A percentile compares a stretch with the other conserved stretches of the same genome.
Conservation (phyloP, 345 rosid species). For the Reutealis trisperma region DNA sequence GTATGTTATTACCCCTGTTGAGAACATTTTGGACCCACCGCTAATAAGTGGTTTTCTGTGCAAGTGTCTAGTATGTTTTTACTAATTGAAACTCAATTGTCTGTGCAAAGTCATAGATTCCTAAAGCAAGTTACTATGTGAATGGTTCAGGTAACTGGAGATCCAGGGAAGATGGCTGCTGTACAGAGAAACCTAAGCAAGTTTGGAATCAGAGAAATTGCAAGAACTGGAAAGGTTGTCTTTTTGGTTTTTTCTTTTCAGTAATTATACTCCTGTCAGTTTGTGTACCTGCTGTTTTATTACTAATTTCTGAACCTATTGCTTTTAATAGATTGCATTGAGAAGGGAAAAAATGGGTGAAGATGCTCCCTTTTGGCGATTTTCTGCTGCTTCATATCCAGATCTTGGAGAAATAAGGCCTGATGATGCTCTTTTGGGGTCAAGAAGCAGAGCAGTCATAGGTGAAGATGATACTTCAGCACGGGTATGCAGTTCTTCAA, state of each 20-base stretch:
- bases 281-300: background rate
- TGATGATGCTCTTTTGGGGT: slow-evolving; percentile 42
- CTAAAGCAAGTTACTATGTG: background rate
- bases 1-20: background rate
- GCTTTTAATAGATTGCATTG: slow-evolving; percentile 68
- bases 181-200: slow-evolving; percentile 82
- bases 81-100: background rate
- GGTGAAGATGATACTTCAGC: slow-evolving; percentile 43
- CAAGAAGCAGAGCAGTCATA: slow-evolving; percentile 39
- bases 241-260: slow-evolving; percentile 7
- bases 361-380: slow-evolving; percentile 94
- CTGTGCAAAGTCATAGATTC: background rate
- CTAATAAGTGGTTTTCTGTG: too few species aligned
- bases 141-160: slow-evolving; percentile 84
- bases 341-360: slow-evolving; percentile 93
- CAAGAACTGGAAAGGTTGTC: slow-evolving; percentile 75
- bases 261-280: background rate
- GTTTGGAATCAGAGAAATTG: slow-evolving; percentile 91
- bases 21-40: too few species aligned
- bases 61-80: background rate
- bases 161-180: slow-evolving; percentile 95
- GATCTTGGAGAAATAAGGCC: slow-evolving; percentile 62
- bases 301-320: slow-evolving; percentile 13
- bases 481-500: slow-evolving; percentile 55
- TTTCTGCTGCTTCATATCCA: slow-evolving; percentile 96